phyloP scores from a whole-genome alignment of 164 flowering plant species.

The Buxus sempervirens region DNA sequence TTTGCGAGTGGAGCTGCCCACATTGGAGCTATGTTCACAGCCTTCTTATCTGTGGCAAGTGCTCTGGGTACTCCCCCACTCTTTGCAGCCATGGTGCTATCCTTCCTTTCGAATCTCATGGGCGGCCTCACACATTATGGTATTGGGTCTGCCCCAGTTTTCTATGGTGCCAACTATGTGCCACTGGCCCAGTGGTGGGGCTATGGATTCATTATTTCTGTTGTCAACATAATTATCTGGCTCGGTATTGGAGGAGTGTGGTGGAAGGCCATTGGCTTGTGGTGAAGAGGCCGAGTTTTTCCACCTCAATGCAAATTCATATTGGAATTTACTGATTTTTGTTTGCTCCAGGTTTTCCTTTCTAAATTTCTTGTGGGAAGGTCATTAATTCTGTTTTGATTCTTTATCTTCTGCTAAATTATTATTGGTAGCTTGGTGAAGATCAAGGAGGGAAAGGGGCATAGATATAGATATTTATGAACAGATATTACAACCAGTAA shows the following conservation, averaged over 20 bases:
- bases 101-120: slow-evolving; percentile 89
- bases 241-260: slow-evolving; percentile 84
- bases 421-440: not conserved
- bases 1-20: slow-evolving; percentile 98
- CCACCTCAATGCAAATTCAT: not conserved
- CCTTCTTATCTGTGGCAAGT: slow-evolving; percentile 84
- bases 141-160: slow-evolving; percentile 93
- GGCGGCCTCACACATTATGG: slow-evolving; percentile 93
- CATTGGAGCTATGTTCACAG: slow-evolving; percentile 96
- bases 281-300: slow-evolving; percentile 33
- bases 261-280: slow-evolving; percentile 90
- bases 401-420: slow-evolving; percentile 9
- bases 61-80: slow-evolving; percentile 87
- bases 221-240: slow-evolving; percentile 86
- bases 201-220: slow-evolving; percentile 74
- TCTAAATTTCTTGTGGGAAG: slow-evolving; percentile 5
- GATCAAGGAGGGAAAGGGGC: not conserved
- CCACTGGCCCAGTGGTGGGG: slow-evolving; percentile 91
- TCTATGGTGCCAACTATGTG: slow-evolving; percentile 85
- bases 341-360: slow-evolving; percentile 10
- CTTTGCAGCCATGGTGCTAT: slow-evolving; percentile 73
- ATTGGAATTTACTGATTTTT: too few relatives aligned
- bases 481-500: slow-evolving; percentile 6
- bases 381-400: slow-evolving; percentile 4
- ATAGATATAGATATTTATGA: not conserved